Conservation (phyloP, 73 alveolate species). For the Blepharisma stoltei region DNA sequence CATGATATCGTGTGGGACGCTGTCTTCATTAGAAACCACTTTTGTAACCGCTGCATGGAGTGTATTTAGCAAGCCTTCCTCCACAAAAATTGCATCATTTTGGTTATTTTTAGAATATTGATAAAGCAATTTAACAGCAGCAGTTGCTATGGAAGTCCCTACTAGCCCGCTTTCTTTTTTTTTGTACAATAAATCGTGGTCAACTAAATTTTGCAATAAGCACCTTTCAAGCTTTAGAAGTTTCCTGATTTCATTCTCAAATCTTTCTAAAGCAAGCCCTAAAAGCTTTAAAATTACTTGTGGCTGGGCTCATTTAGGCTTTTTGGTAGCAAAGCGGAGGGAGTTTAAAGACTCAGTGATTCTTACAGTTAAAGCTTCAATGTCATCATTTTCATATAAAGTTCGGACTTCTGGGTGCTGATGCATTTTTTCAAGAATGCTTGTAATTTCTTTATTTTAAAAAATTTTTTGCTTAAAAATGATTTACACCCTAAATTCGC, state of each 20-base stretch:
- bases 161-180: not conserved
- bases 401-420: not conserved
- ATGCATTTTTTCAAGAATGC: constrained; percentile 1
- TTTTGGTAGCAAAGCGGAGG: not conserved
- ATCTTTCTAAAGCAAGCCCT: constrained; percentile 1
- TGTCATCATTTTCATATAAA: not conserved
- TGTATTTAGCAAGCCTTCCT: not conserved
- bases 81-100: not conserved
- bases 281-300: not conserved
- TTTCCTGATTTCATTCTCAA: not conserved
- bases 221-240: not conserved
- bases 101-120: constrained; percentile 7
- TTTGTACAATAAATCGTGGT: not conserved
- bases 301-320: not conserved
- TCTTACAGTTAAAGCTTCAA: not conserved
- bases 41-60: not conserved
- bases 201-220: not conserved
- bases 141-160: not conserved
- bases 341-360: not conserved
- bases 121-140: constrained; percentile 8
- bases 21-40: constrained; percentile 4
- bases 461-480: too few species aligned
- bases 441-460: not conserved
- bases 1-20: not conserved
- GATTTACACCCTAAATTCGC: too few species aligned